These are phyloP conservation scores for Vigna angularis DNA, from an alignment of 306 rosid genomes.

Conservation along the genomic window DNA sequence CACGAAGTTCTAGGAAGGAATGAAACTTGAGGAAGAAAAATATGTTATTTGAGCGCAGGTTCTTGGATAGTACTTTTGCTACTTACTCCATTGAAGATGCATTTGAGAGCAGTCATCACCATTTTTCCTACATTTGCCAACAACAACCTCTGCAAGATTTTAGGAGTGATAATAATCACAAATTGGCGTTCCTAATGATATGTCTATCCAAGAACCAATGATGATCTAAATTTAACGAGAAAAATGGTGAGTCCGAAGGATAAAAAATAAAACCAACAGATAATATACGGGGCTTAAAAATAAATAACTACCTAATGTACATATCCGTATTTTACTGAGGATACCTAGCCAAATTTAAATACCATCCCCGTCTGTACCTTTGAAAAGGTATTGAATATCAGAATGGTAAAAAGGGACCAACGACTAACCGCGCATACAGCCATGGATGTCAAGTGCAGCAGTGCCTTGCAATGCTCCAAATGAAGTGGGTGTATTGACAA, in stretches of 20 bases:
- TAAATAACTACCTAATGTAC: not conserved
- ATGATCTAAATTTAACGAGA: constrained; percentile 6
- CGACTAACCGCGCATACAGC: constrained; percentile 1
- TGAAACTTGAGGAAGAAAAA: not conserved
- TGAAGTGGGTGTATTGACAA: constrained; percentile 27
- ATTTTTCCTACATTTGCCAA: not conserved
- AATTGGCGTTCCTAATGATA: not conserved
- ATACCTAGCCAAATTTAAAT: constrained; percentile 11
- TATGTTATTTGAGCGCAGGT: no score
- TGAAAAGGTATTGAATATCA: not conserved
- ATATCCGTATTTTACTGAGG: not conserved
- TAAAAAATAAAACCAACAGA: not conserved
- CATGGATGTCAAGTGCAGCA: not conserved
- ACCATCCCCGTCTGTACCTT: not conserved
- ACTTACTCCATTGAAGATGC: not conserved
- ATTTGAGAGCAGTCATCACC: not conserved
- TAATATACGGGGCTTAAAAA: not conserved
- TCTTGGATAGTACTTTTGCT: not conserved
- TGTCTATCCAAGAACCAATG: not conserved
- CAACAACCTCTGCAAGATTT: not conserved
- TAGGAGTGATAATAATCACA: not conserved
- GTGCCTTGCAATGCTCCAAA: constrained; percentile 15
- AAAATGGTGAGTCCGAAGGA: not conserved
- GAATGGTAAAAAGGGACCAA: constrained; percentile 2
- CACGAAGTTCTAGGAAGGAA: not conserved